Percentiles rank a stretch among this genome's conserved stretches.
These are phyloP conservation scores for Oidiodendron maius DNA, from an alignment of 495 filamentous ascomycete species.

Conservation along the genomic window DNA sequence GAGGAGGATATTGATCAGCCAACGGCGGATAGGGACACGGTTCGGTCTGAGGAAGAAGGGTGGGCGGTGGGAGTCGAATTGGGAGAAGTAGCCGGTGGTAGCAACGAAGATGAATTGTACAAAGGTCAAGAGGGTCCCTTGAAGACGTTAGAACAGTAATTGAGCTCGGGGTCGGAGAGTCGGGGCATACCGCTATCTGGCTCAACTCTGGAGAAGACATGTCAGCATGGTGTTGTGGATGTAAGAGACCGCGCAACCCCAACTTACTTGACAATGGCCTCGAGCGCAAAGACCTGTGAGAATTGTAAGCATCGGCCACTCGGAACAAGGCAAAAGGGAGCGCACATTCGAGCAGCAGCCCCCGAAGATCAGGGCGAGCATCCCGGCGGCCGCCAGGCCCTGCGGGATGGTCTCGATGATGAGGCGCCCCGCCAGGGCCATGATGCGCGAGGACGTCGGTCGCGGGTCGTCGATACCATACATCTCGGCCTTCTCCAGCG, in stretches of 20 bases:
- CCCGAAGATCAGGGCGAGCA: conserved; percentile 88
- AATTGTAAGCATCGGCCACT: conserved; percentile 20
- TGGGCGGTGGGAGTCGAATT: conserved; percentile 50
- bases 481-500: conserved; percentile 48
- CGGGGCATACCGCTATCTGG: conserved; percentile 49
- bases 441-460: conserved; percentile 43
- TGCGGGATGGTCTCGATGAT: conserved; percentile 58
- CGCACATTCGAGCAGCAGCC: conserved; percentile 99
- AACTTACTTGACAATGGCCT: conserved; percentile 86
- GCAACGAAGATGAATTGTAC: conserved; percentile 87
- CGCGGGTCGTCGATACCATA: conserved; percentile 51
- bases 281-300: conserved; percentile 78
- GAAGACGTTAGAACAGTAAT: conserved; percentile 10
- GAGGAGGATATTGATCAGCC: conserved; percentile 81
- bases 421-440: conserved; percentile 48
- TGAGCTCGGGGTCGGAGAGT: background rate
- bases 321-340: too few relatives aligned
- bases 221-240: conserved; percentile 17
- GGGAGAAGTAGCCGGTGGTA: conserved; percentile 67
- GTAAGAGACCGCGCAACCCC: background rate
- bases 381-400: conserved; percentile 62
- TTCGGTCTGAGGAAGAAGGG: conserved; percentile 69
- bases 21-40: conserved; percentile 76
- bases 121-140: conserved; percentile 87
- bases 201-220: conserved; percentile 39